Percentiles rank a stretch among this genome's conserved stretches.
phyloP scores from a whole-genome alignment of 31 red algal species.

The Asparagopsis taxiformis region DNA sequence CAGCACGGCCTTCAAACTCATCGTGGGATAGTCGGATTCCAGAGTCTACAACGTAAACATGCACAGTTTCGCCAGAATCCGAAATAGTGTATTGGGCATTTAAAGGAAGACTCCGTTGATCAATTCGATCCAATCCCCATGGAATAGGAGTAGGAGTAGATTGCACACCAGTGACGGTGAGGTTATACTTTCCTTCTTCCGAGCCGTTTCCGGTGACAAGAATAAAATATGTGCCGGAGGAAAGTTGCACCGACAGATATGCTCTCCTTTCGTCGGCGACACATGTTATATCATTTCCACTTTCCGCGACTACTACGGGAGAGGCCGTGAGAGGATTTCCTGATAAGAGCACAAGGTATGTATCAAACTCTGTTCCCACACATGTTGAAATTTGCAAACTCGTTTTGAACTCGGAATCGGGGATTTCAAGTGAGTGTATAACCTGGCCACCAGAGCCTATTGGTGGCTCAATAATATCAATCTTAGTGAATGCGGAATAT shows the following conservation, averaged over 20 bases:
- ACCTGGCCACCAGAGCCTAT: too few species aligned
- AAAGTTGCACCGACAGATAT: constrained; percentile 27
- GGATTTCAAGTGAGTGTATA: too few species aligned
- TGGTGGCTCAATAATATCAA: too few species aligned
- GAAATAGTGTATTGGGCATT: constrained; percentile 40
- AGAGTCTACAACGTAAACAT: constrained; percentile 77
- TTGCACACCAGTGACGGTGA: constrained; percentile 17
- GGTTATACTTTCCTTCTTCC: constrained; percentile 38
- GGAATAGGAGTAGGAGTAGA: constrained; percentile 21
- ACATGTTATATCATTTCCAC: constrained; percentile 58
- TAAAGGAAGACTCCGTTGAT: constrained; percentile 58
- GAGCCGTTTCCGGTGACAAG: constrained; percentile 41
- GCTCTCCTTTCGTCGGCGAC: constrained; percentile 5
- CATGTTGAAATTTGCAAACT: too few species aligned
- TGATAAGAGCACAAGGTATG: constrained; percentile 42
- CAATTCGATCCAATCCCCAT: constrained; percentile 79
- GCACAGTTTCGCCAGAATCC: constrained; percentile 29
- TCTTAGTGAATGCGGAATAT: too few species aligned
- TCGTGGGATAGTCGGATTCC: constrained; percentile 53
- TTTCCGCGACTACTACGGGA: constrained; percentile 28
- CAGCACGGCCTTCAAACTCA: constrained; percentile 58
- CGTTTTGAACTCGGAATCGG: too few species aligned
- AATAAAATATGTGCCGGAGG: constrained; percentile 43
- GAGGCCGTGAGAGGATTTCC: constrained; percentile 29
- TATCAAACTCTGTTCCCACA: constrained; percentile 46